Conservation (phyloP, 495 filamentous ascomycete species). For the Aspergillus hancockii region DNA sequence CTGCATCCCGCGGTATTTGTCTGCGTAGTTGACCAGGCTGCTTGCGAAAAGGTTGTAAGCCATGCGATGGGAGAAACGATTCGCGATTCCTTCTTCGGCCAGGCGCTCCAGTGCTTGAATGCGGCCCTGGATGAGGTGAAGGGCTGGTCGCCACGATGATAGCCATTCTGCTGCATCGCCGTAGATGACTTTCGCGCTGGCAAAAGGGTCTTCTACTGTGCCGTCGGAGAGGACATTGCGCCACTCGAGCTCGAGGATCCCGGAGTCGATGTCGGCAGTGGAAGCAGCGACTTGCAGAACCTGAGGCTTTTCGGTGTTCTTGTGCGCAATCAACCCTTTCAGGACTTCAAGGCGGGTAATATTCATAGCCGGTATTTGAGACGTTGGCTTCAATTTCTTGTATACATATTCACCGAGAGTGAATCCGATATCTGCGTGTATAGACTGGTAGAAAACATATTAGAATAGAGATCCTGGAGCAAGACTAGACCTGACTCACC, state of each 20-base stretch:
- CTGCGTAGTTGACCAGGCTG: conserved; percentile 36
- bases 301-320: conserved; percentile 29
- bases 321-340: conserved; percentile 26
- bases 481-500: too few relatives aligned
- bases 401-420: conserved; percentile 5
- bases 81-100: conserved; percentile 24
- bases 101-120: conserved; percentile 47
- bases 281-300: conserved; percentile 31
- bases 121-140: conserved; percentile 58
- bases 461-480: too few relatives aligned
- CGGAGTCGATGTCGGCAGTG: conserved; percentile 23
- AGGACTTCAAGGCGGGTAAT: conserved; percentile 25
- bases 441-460: too few relatives aligned
- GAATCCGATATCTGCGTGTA: too few relatives aligned
- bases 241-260: conserved; percentile 30
- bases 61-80: conserved; percentile 19
- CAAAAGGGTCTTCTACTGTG: conserved; percentile 27
- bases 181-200: conserved; percentile 20
- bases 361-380: conserved; percentile 31
- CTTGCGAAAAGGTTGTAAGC: conserved; percentile 28
- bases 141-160: conserved; percentile 30
- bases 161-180: conserved; percentile 23
- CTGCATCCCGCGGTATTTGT: conserved; percentile 40
- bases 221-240: conserved; percentile 23
- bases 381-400: conserved; percentile 19